Evolutionary conservation across 305 asterid species (phyloP).

Genomic region (Fraxinus baroniana): DNA sequence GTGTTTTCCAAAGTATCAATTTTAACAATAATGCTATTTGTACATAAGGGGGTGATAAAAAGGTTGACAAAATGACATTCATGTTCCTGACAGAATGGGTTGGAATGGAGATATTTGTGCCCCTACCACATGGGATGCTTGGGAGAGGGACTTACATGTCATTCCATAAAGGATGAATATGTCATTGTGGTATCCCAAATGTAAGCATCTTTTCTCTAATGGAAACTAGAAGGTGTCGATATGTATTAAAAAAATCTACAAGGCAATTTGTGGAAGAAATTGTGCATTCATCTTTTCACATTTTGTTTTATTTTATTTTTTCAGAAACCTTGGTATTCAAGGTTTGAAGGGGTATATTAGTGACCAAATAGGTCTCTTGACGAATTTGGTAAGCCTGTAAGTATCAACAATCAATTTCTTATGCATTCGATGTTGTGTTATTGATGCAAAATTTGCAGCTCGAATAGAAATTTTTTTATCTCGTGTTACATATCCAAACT

Average conservation of each 20-base stretch:
- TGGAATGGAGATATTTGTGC: constrained; percentile 99
- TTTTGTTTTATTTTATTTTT: not conserved
- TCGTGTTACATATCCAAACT: not conserved
- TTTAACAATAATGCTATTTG: no score
- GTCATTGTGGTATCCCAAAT: constrained; percentile 77
- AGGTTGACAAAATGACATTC: no score
- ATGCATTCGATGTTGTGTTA: not conserved
- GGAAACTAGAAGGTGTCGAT: not conserved
- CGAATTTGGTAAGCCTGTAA: constrained; percentile 95
- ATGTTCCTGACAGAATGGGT: constrained; percentile 95
- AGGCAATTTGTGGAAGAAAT: not conserved
- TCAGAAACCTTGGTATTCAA: constrained; percentile 91
- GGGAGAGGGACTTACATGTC: constrained; percentile 99
- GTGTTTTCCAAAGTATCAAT: no score
- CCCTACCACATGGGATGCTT: constrained; percentile 96
- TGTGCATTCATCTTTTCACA: not conserved
- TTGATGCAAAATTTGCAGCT: constrained; percentile 17
- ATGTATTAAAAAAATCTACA: not conserved
- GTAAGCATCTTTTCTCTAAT: constrained; percentile 38
- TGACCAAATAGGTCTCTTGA: constrained; percentile 63
- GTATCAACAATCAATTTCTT: constrained; percentile 42
- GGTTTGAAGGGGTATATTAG: constrained; percentile 87
- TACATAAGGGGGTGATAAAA: no score
- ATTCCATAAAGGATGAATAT: constrained; percentile 46
- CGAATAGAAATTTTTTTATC: not conserved